Base-by-base conservation (phyloP, 2,329 filamentous ascomycete genomes). In the Sarocladiaceae sp. region DNA sequence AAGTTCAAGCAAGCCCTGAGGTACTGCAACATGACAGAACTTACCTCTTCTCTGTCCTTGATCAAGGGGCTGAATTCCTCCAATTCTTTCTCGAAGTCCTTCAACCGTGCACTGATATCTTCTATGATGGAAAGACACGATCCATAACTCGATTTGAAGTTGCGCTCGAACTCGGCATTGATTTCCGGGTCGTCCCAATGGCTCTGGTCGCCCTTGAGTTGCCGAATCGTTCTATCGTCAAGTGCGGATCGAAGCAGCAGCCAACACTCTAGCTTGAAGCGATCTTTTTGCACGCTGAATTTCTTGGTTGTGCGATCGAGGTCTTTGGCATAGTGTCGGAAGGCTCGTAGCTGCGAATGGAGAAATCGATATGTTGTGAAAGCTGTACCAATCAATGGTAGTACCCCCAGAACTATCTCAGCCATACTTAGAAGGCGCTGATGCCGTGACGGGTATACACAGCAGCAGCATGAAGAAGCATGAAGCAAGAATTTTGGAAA, bases 231-330 rank as follows among this genome's bases (percentile, higher is more conserved):
- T 12, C 17, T 18, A 15, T 46, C 25, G 17, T 18, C 23, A 22
- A 46, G 40, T 12, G 40, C 40, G 6, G 22, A 28, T n/a, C 17
- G 22, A 10, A 46, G 40, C 15, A 46, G 25, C 10, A 46, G 4
- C 40, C 40, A 46, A 29, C 40, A 46, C n/a, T 46, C 40, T 5
- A 46, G 40, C 40, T 46, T 46, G 40, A 46, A 46, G 4, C 25
- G 22, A 18, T 46, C 23, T n/a, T 25, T 26, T n/a, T 46, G 23
- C 10, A 46, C 25, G 13, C 25, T 18, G 22, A 46, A n/a, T 15
- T 26, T 26, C 20, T 46, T 46, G 11, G 23, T 46, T 10, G 40
- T 46, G 26, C 40, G 40, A 26, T 46, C 40, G 40, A 46, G 40
- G 23, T 46, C 40, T 29, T 46, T 46, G 13, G 40, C 40, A 18